A percentile compares a stretch with the other conserved stretches of the same genome.
phyloP scores from a whole-genome alignment of 345 rosid genomes.

The Cardamine resedifolia region DNA sequence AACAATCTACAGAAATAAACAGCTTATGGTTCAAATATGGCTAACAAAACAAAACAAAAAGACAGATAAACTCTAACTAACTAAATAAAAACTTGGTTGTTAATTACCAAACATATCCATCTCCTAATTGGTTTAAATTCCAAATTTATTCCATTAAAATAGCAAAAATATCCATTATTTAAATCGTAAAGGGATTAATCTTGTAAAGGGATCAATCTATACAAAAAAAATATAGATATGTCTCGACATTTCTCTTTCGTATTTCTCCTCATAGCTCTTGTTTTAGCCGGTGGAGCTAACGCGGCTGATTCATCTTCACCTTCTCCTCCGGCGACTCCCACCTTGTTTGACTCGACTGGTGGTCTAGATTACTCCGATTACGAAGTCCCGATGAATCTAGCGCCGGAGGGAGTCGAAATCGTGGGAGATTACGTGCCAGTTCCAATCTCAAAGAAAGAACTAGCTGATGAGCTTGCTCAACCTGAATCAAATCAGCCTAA shows the following conservation, averaged over 20 bases:
- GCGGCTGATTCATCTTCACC: constrained; percentile 22
- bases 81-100: too few species aligned
- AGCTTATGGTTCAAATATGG: too few species aligned
- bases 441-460: not conserved
- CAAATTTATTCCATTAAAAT: too few species aligned
- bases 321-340: not conserved
- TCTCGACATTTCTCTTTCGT: not conserved
- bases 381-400: constrained; percentile 29
- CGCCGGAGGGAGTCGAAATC: constrained; percentile 26
- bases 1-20: too few species aligned
- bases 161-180: not conserved
- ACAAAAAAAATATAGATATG: constrained; percentile 5
- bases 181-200: not conserved
- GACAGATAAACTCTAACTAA: too few species aligned
- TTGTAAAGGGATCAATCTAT: not conserved
- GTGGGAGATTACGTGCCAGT: constrained; percentile 26
- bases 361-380: constrained; percentile 33
- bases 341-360: not conserved
- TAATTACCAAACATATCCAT: too few species aligned
- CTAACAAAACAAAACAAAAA: too few species aligned
- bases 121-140: too few species aligned
- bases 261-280: constrained; percentile 17
- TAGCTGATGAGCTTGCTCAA: constrained; percentile 16
- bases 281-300: constrained; percentile 6
- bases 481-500: not conserved